Percentiles rank a stretch among this genome's conserved stretches.
Conservation (phyloP, 345 rosid species). For the Cardiospermum halicacabum region DNA sequence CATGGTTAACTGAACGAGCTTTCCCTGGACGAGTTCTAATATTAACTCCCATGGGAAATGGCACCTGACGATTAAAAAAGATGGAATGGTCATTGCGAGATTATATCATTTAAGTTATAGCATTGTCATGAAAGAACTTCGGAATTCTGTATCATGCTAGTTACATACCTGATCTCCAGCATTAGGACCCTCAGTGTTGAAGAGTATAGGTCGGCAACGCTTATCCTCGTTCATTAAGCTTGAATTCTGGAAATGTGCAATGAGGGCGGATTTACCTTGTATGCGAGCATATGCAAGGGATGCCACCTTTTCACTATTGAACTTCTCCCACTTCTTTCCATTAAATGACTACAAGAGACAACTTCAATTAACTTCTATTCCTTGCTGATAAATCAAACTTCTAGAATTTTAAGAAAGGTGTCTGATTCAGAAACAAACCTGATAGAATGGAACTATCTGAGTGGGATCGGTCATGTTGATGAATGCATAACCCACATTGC, state of each 20-base stretch:
- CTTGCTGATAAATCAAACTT: not conserved
- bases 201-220: slow-evolving; percentile 68
- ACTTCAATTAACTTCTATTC: slow-evolving; percentile 6
- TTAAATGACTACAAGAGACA: slow-evolving; percentile 43
- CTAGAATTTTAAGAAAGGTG: not conserved
- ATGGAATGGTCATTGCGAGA: not conserved
- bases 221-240: slow-evolving; percentile 84
- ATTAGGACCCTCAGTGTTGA: slow-evolving; percentile 66
- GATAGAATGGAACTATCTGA: slow-evolving; percentile 50
- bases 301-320: slow-evolving; percentile 78
- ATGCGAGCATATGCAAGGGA: slow-evolving; percentile 70
- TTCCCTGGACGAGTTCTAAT: slow-evolving; percentile 47
- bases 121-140: not conserved
- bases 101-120: not conserved
- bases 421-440: slow-evolving; percentile 25
- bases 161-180: slow-evolving; percentile 64
- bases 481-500: slow-evolving; percentile 72
- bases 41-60: slow-evolving; percentile 58
- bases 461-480: slow-evolving; percentile 58
- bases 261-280: slow-evolving; percentile 67
- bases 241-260: slow-evolving; percentile 79
- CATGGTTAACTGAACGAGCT: slow-evolving; percentile 19
- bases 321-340: slow-evolving; percentile 85
- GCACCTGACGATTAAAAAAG: slow-evolving; percentile 32
- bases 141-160: not conserved